A percentile compares a stretch with the other conserved stretches of the same genome.
Evolutionary conservation across 2,329 filamentous ascomycete species (phyloP).

Genomic region (Biscogniauxia marginata): DNA sequence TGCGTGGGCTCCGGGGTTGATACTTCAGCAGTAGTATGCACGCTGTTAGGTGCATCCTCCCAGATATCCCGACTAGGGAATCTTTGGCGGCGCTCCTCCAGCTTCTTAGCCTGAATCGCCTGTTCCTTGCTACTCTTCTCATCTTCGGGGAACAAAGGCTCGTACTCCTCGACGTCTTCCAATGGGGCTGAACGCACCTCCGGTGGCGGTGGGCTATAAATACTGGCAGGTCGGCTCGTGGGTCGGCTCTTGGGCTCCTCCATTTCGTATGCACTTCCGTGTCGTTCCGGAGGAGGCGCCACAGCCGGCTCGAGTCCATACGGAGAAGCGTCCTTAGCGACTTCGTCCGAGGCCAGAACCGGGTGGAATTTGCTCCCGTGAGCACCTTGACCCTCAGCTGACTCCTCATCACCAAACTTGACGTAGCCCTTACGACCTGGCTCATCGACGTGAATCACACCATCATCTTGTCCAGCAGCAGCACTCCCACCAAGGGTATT

Average conservation of each 20-base stretch:
- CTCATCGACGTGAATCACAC: slow-evolving; percentile 77
- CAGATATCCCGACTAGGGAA: slow-evolving; percentile 97
- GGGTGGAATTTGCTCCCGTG: slow-evolving; percentile 64
- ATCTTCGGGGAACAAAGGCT: slow-evolving; percentile 88
- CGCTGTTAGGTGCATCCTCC: slow-evolving; percentile 91
- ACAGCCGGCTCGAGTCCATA: slow-evolving; percentile 78
- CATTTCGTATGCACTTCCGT: slow-evolving; percentile 56
- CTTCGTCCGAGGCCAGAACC: slow-evolving; percentile 86
- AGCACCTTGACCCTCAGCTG: slow-evolving; percentile 56
- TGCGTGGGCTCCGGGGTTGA: slow-evolving; percentile 70
- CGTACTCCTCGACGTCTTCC: slow-evolving; percentile 90
- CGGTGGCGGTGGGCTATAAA: slow-evolving; percentile 55
- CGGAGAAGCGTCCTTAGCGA: slow-evolving; percentile 68
- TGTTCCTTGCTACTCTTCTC: slow-evolving; percentile 47
- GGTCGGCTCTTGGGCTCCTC: slow-evolving; percentile 61
- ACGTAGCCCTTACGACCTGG: slow-evolving; percentile 46
- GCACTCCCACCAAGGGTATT: slow-evolving; percentile 16
- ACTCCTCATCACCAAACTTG: slow-evolving; percentile 45
- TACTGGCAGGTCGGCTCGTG: slow-evolving; percentile 61
- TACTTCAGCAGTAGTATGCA: slow-evolving; percentile 77
- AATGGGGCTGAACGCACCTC: slow-evolving; percentile 67
- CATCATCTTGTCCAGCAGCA: slow-evolving; percentile 46
- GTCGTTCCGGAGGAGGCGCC: slow-evolving; percentile 67
- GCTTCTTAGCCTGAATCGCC: slow-evolving; percentile 41
- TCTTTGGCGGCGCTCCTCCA: slow-evolving; percentile 58